A percentile compares a stretch with the other conserved stretches of the same genome.
Evolutionary conservation across 2,329 filamentous ascomycete genomes (phyloP).

Genomic region (Penicillium paneum): DNA sequence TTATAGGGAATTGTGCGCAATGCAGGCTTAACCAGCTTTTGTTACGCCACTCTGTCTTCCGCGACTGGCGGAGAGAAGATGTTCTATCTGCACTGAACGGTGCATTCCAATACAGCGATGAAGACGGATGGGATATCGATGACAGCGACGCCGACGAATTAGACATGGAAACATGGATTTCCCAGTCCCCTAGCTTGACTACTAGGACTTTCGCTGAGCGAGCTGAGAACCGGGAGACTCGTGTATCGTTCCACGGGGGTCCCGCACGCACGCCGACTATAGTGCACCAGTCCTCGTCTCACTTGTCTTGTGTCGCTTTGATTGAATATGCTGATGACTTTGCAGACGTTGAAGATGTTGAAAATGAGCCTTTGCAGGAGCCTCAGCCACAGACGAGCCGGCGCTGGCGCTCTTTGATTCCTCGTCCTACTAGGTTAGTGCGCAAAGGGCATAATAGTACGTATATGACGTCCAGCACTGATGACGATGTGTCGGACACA

Average conservation of each 20-base stretch:
- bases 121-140: neutral
- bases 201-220: no score
- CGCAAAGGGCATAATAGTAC: neutral
- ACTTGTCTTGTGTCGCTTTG: neutral
- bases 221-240: neutral
- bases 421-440: neutral
- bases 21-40: neutral
- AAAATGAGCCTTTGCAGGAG: neutral
- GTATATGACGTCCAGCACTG: neutral
- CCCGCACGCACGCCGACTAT: neutral
- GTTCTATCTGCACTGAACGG: neutral
- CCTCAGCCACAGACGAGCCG: neutral
- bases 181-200: neutral
- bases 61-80: neutral
- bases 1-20: slow-evolving; percentile 14
- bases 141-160: neutral
- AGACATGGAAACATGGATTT: neutral
- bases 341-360: neutral
- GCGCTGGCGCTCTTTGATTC: neutral
- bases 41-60: neutral
- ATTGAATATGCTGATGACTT: neutral
- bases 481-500: neutral
- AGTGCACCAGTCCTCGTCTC: neutral
- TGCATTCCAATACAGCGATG: neutral
- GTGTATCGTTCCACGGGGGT: neutral